These are phyloP conservation scores for Hericium alpestre DNA, from an alignment of 768 basidiomycete species.

Conservation along the genomic window DNA sequence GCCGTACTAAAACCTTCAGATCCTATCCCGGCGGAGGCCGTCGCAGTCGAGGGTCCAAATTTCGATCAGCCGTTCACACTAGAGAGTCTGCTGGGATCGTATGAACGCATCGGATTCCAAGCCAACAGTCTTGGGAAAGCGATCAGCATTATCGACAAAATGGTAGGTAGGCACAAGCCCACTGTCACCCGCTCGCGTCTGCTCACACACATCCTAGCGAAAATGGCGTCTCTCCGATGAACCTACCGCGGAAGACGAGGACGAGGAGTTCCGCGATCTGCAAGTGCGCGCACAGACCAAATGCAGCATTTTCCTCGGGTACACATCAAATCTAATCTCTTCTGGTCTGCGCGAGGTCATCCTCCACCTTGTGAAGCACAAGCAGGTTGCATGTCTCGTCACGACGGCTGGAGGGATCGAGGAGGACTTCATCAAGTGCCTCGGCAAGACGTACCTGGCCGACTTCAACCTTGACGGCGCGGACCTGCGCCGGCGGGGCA, in stretches of 20 bases:
- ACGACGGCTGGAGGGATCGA: conserved; percentile 98
- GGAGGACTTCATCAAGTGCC: conserved; percentile 98
- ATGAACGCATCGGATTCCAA: conserved; percentile 92
- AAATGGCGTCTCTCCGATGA: conserved; percentile 87
- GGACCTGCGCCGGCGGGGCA: conserved; percentile 73
- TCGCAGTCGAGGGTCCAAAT: conserved; percentile 79
- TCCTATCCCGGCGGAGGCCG: conserved; percentile 50
- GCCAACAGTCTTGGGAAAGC: conserved; percentile 88
- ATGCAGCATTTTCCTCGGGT: conserved; percentile 90
- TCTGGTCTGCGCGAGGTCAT: conserved; percentile 93
- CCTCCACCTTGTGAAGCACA: conserved; percentile 85
- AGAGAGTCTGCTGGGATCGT: conserved; percentile 60
- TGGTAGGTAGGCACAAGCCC: conserved; percentile 43
- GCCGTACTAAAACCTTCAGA: conserved; percentile 74
- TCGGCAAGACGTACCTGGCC: conserved; percentile 91
- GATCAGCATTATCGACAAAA: conserved; percentile 83
- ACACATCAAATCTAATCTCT: conserved; percentile 97
- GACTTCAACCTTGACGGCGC: conserved; percentile 91
- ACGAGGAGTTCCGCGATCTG: conserved; percentile 50
- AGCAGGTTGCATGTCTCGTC: conserved; percentile 79
- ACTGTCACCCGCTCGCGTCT: background rate
- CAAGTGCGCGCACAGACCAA: conserved; percentile 58
- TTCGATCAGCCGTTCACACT: conserved; percentile 64
- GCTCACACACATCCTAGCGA: conserved; percentile 37
- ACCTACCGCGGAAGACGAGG: conserved; percentile 57